Conservation (phyloP, 1,139 yeast genomes). For the Candida sojae region DNA sequence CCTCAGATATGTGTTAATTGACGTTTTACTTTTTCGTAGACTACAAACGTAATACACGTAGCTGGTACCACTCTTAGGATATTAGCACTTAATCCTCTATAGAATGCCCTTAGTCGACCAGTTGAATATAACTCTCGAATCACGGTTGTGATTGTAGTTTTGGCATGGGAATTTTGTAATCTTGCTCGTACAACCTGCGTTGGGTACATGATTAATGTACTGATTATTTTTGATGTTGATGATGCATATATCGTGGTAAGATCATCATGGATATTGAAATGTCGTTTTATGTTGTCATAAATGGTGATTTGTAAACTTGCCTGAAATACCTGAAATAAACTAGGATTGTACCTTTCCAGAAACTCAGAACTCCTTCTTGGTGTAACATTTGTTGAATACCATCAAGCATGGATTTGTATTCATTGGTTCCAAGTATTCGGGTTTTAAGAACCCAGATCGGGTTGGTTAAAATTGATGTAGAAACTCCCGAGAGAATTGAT, state of each 20-base stretch:
- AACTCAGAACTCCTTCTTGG: constrained; percentile 68
- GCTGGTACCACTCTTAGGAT: constrained; percentile 70
- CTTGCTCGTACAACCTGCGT: constrained; percentile 81
- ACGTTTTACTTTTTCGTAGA: constrained; percentile 53
- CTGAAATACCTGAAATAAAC: constrained; percentile 81
- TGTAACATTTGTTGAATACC: constrained; percentile 54
- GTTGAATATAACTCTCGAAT: constrained; percentile 32
- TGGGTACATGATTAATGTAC: constrained; percentile 77
- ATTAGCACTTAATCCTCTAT: constrained; percentile 71
- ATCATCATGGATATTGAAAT: not conserved
- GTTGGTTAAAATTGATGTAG: constrained; percentile 77
- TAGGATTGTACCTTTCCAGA: constrained; percentile 82
- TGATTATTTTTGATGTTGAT: constrained; percentile 65
- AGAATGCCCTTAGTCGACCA: constrained; percentile 64
- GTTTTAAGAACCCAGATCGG: constrained; percentile 95
- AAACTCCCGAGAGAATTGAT: constrained; percentile 62
- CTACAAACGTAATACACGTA: constrained; percentile 68
- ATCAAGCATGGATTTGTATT: constrained; percentile 58
- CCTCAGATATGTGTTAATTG: constrained; percentile 1
- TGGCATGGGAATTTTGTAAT: constrained; percentile 52
- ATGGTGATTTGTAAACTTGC: constrained; percentile 86
- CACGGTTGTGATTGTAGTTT: constrained; percentile 20
- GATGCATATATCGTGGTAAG: constrained; percentile 50
- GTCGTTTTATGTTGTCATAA: constrained; percentile 56
- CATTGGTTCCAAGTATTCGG: constrained; percentile 66